Base-by-base conservation (phyloP, 148 eudicot genomes). In the Vaccinium darrowii region DNA sequence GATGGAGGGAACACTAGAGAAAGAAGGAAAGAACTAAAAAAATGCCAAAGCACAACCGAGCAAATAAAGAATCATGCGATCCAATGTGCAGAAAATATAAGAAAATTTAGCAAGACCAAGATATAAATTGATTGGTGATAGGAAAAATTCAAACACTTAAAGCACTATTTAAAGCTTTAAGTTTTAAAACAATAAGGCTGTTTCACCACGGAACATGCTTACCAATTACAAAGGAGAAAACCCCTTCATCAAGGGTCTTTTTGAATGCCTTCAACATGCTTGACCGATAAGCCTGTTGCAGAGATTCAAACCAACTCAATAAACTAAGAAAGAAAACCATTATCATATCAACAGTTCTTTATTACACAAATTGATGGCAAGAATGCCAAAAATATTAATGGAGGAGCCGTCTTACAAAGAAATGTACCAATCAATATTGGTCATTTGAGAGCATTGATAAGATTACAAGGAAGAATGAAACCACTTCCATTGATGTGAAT, bases 221-320 rank as follows among this genome's bases (percentile, higher is more conserved):
- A 97, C 99, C 99, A 82, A 97, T 97, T 82, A 97, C 91, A 79
- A 97, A 89, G 87, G 98, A 90, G 93, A 90, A 97, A 84, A 86
- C 90, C 86, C 99, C 99, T 79, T 95, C 99, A 82, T 95, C 99
- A 88, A 97, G 95, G 87, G 99, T 97, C 94, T 95, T 97, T 89
- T 94, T 97, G 82, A 97, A 97, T 80, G 99, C 93, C 90, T 97
- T 97, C 92, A 95, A 92, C 99, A 97, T 94, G 94, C 99, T 97
- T 87, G 95, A 85, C 82, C 98, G 92, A 85, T 97, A 97, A 85
- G 98, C 98, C 99, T 97, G 95, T 88, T 77, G 67, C 54, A 88
- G 27, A 87, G 72, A 84, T 33, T 79, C 19, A 87, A 82, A 82
- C 75, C 74, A 83, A 85, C 78, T 78, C 60, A 50, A 80, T 81